Percentiles rank a stretch among this genome's conserved stretches.
Conservation (phyloP, 1,284 basidiomycete genomes). For the Xerocomus cyaneibrunnescens region DNA sequence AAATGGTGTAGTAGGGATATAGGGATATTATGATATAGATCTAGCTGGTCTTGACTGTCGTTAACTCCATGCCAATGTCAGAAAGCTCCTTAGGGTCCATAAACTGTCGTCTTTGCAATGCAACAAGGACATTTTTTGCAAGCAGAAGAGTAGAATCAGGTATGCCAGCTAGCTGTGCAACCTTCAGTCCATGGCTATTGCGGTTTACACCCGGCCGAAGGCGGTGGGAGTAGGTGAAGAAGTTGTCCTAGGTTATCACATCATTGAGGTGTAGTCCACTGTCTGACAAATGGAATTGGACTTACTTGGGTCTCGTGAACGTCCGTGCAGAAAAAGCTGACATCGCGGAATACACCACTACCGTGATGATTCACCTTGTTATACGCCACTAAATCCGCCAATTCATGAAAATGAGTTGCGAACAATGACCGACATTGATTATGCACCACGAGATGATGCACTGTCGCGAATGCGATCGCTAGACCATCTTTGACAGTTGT, state of each 20-base stretch:
- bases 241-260: conserved; percentile 50
- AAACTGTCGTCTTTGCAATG: conserved; percentile 34
- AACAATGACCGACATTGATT: conserved; percentile 86
- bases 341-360: conserved; percentile 50
- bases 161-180: conserved; percentile 87
- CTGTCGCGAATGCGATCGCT: conserved; percentile 89
- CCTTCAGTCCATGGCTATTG: conserved; percentile 91
- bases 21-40: neutral
- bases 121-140: conserved; percentile 52
- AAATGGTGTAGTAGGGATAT: conserved; percentile 32
- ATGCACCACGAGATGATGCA: conserved; percentile 76
- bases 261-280: neutral
- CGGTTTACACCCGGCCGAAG: conserved; percentile 84
- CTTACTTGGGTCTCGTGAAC: conserved; percentile 74
- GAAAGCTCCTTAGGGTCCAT: conserved; percentile 28
- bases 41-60: conserved; percentile 13
- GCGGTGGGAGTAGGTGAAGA: conserved; percentile 83
- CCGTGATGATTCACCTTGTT: conserved; percentile 39
- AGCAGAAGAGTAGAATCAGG: conserved; percentile 62
- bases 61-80: conserved; percentile 27
- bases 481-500: conserved; percentile 92
- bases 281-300: neutral
- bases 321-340: conserved; percentile 89
- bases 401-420: conserved; percentile 96
- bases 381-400: conserved; percentile 82